A percentile compares a stretch with the other conserved stretches of the same genome.
Evolutionary conservation across 192 early-diverging fungal genomes (phyloP).

Genomic region (Coemansia sp.): DNA sequence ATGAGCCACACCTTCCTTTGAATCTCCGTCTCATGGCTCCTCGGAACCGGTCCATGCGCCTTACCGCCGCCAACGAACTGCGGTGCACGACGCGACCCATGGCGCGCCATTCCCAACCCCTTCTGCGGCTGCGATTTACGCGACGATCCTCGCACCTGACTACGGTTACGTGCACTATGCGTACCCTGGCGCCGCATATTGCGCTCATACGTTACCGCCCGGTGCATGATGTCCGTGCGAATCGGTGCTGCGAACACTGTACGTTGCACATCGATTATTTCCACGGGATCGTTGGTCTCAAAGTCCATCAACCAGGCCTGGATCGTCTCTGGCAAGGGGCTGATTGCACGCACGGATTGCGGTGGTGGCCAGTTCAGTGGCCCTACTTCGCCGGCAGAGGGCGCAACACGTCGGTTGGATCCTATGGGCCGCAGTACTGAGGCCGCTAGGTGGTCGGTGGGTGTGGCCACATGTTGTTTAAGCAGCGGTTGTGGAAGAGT

Average conservation of each 20-base stretch:
- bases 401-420: slow-evolving; percentile 35
- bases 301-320: slow-evolving; percentile 80
- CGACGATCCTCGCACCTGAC: slow-evolving; percentile 82
- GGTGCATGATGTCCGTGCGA: slow-evolving; percentile 79
- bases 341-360: slow-evolving; percentile 30
- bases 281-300: slow-evolving; percentile 66
- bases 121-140: slow-evolving; percentile 88
- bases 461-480: no score
- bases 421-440: slow-evolving; percentile 45
- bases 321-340: slow-evolving; percentile 53
- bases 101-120: slow-evolving; percentile 89
- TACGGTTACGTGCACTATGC: slow-evolving; percentile 72
- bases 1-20: slow-evolving; percentile 84
- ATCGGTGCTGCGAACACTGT: slow-evolving; percentile 74
- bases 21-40: slow-evolving; percentile 77
- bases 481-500: not conserved
- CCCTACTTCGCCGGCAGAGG: slow-evolving; percentile 33
- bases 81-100: slow-evolving; percentile 80
- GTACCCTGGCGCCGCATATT: slow-evolving; percentile 81
- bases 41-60: slow-evolving; percentile 89
- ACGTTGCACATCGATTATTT: slow-evolving; percentile 69
- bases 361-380: slow-evolving; percentile 41
- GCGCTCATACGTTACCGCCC: slow-evolving; percentile 86
- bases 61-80: slow-evolving; percentile 85
- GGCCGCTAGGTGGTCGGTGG: slow-evolving; percentile 6